Conservation (phyloP, 2,329 filamentous ascomycete genomes). For the Xylaria sp. region DNA sequence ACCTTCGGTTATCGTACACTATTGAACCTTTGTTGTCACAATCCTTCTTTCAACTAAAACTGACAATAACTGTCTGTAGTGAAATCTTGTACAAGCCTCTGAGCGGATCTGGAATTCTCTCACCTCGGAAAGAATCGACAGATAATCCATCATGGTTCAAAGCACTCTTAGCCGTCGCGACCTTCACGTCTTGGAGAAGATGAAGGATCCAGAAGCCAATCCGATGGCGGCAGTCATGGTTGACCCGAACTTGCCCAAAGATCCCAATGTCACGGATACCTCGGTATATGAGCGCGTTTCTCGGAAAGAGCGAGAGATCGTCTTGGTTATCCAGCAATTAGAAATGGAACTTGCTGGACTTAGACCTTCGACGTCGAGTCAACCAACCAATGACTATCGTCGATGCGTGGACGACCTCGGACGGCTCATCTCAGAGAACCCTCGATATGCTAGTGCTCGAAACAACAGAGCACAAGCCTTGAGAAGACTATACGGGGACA, state of each 20-base stretch:
- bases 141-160: conserved; percentile 55
- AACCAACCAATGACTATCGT: conserved; percentile 58
- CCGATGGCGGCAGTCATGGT: conserved; percentile 64
- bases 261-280: conserved; percentile 65
- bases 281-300: conserved; percentile 62
- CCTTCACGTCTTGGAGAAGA: conserved; percentile 71
- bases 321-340: conserved; percentile 63
- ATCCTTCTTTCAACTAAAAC: not conserved
- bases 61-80: conserved; percentile 3
- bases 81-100: not conserved
- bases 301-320: conserved; percentile 62
- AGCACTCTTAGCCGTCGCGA: conserved; percentile 66
- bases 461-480: conserved; percentile 79
- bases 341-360: conserved; percentile 63
- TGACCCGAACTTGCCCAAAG: conserved; percentile 64
- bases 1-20: conserved; percentile 1
- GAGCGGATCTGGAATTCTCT: not conserved
- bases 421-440: conserved; percentile 65
- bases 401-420: conserved; percentile 61
- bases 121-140: not conserved
- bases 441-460: conserved; percentile 75
- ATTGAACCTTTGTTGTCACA: too few species aligned
- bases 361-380: conserved; percentile 50
- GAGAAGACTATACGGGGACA: conserved; percentile 70
- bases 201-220: conserved; percentile 72